phyloP scores from a whole-genome alignment of 2,329 filamentous ascomycete genomes.

The Ascochyta fabae region DNA sequence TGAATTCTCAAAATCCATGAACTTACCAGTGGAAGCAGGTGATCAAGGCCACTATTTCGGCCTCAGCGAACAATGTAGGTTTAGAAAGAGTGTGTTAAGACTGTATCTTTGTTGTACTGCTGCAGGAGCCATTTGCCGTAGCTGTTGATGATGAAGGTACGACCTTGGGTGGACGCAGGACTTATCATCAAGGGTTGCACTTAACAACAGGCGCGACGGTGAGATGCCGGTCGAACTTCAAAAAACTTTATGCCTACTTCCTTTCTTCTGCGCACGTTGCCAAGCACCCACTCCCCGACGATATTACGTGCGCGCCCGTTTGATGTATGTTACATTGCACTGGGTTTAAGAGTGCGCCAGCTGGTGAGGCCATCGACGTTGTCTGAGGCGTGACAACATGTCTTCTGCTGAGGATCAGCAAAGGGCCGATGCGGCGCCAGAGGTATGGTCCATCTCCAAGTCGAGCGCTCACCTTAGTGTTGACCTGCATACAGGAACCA shows the following conservation, averaged over 20 bases:
- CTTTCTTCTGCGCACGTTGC: background rate
- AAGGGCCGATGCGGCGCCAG: background rate
- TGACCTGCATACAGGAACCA: background rate
- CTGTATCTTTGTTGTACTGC: background rate
- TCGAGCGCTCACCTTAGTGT: background rate
- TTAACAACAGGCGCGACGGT: slow-evolving; percentile 1
- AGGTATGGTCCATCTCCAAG: background rate
- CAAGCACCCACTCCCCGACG: background rate
- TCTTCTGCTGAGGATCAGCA: background rate
- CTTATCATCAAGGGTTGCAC: background rate
- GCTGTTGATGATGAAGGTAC: background rate
- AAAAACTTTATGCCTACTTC: background rate
- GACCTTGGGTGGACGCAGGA: background rate
- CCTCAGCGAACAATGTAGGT: too few species aligned
- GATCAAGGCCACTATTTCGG: too few species aligned
- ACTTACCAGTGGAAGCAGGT: background rate
- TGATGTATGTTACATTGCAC: background rate
- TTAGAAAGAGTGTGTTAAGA: too few species aligned
- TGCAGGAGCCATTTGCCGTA: too few species aligned
- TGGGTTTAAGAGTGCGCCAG: background rate
- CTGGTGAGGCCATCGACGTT: background rate
- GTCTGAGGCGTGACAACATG: background rate
- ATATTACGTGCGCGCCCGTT: background rate
- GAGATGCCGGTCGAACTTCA: background rate
- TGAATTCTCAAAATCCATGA: background rate